Evolutionary conservation across 2,329 filamentous ascomycete species (phyloP), one percentile per base, ranked within the genome.

Genomic region (Cryphonectria japonica): DNA sequence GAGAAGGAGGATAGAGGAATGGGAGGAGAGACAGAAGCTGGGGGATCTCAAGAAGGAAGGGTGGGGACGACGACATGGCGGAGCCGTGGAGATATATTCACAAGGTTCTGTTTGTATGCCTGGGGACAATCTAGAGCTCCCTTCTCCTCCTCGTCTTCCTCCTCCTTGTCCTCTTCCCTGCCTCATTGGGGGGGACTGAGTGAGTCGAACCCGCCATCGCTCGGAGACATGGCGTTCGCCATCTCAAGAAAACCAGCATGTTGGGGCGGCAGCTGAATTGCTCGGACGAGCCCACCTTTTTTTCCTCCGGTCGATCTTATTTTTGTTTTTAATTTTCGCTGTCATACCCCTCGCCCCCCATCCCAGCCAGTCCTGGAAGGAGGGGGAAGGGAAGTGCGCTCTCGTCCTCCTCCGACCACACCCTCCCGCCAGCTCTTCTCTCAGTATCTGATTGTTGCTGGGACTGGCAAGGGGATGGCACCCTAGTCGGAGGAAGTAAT

Each of bases 81-180:
- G 32, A n/a, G 32, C 34, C 59, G 34, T 61, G 59, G 59, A 37
- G 59, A 32, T 61, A 32, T 61, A 61, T 61, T 61, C 34, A 34
- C n/a, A n/a, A 37, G 59, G 32, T 19, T 61, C 59, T 61, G 57
- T 50, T n/a, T 50, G 22, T 50, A 22, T 3, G 19, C n/a, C 46
- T 50, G 46, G 46, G 46, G 46, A 50, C 46, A 11, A 16, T 57
- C 52, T 29, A 29, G 54, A 32, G 54, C 54, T 59, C 54, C 13
- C 46, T n/a, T 19, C 46, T n/a, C 46, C 22, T n/a, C 46, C 2
- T 22, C 46, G 1, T n/a, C 46, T 19, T 9, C 46, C 22, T n/a
- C 46, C 46, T n/a, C 46, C 46, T 50, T 19, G 19, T 39, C 37
- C 9, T n/a, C 46, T 22, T 50, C 46, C 46, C 46, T 50, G 22